A percentile compares a stretch with the other conserved stretches of the same genome.
Conservation (phyloP, 2,329 filamentous ascomycete genomes). For the Cladophialophora chaetospira region DNA sequence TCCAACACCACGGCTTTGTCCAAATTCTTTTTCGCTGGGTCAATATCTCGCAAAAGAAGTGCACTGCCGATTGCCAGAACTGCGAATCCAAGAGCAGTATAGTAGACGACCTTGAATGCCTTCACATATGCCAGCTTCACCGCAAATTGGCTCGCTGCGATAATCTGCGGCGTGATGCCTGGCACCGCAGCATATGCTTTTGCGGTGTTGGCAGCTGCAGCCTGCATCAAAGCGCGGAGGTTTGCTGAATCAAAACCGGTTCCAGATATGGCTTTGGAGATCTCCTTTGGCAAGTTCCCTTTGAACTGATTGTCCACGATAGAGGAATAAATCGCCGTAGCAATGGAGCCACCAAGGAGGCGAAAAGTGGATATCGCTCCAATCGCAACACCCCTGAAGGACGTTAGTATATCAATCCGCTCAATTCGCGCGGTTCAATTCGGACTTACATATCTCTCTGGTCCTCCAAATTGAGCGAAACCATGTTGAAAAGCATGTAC, state of each 20-base stretch:
- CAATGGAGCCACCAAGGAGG: slow-evolving; percentile 32
- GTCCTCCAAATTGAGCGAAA: slow-evolving; percentile 23
- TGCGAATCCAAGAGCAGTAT: slow-evolving; percentile 29
- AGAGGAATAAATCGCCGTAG: slow-evolving; percentile 33
- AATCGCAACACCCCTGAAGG: slow-evolving; percentile 29
- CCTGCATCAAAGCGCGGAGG: slow-evolving; percentile 39
- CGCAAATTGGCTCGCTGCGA: slow-evolving; percentile 39
- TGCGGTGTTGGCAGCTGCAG: slow-evolving; percentile 39
- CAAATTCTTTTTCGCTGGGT: slow-evolving; percentile 20
- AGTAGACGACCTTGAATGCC: slow-evolving; percentile 49
- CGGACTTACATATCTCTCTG: slow-evolving; percentile 21
- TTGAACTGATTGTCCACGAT: slow-evolving; percentile 31
- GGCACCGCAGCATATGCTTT: slow-evolving; percentile 36
- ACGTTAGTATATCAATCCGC: neutral
- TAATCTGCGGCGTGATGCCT: slow-evolving; percentile 40
- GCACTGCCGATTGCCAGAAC: slow-evolving; percentile 21
- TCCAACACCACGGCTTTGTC: slow-evolving; percentile 22
- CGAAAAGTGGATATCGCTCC: slow-evolving; percentile 35
- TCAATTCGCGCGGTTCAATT: neutral
- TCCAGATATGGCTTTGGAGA: slow-evolving; percentile 37
- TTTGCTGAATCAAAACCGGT: slow-evolving; percentile 43
- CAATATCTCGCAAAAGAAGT: slow-evolving; percentile 6
- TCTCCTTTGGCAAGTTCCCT: slow-evolving; percentile 5
- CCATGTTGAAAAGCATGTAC: slow-evolving; percentile 25
- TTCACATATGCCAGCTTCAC: slow-evolving; percentile 45